Base-by-base conservation (phyloP, 192 early-diverging fungal species). In the Backusella morwellensis region DNA sequence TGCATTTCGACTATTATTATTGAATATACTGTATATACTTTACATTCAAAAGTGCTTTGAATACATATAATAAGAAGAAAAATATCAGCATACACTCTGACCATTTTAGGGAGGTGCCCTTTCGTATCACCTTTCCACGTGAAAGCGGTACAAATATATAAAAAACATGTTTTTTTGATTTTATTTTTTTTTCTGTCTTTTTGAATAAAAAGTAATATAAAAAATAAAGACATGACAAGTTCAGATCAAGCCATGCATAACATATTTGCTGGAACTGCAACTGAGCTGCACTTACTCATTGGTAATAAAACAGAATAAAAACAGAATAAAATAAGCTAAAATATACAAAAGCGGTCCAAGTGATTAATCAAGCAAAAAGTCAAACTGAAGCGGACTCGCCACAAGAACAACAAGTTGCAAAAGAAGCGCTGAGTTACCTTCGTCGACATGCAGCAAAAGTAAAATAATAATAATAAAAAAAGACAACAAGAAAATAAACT, bases 401-500 rank as follows among this genome's bases (percentile, higher is more conserved):
- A 29, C 47, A 50, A 50, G 19, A 67, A 26, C 35, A n/a, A 29
- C 47, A 50, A 21, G 19, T 75, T 9, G 66, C 74, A 42, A 66
- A 72, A 34, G 40, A 78, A 47, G 77, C 72, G 26, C 23, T 78
- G 11, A 66, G 72, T 14, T 78, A 68, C 40, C 42, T 78, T 2
- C 70, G 77, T n/a, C 47, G 68, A 7, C 68, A 78, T 35, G 77
- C 77, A 52, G 70, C 70, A 26, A 78, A 78, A 68, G 77, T 78
- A 78, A 74, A 41, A 26, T 41, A 29, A 26, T 36, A 41, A 26
- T 41, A 29, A 26, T 36, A 19, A 71, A 71, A 21, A 42, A 35
- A 40, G 14, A n/a, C 19, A 72, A 35, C 14, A 56, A 56, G 8
- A 73, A 56, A 29, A 74, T 3, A 74, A 63, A 26, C 44, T 35